phyloP scores from a whole-genome alignment of 345 rosid species.

The Eucalyptus polyanthemos region DNA sequence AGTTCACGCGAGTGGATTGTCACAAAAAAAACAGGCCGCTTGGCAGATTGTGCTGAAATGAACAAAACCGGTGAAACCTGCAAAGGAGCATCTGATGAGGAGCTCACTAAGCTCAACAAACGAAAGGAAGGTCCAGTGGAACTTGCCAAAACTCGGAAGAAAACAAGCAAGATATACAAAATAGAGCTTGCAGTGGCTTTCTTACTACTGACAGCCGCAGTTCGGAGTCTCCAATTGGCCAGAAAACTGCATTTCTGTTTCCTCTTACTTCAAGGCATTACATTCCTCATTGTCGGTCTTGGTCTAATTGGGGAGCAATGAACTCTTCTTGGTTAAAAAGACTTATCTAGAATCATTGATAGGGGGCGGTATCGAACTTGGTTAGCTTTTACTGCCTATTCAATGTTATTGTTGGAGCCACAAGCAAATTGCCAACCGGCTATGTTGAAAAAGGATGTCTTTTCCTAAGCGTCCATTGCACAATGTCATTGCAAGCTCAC shows the following conservation, averaged over 20 bases:
- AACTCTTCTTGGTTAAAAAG: not conserved
- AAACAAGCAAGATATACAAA: not conserved
- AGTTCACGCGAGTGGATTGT: slow-evolving; percentile 1
- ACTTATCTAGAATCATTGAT: not conserved
- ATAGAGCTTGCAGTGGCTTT: not conserved
- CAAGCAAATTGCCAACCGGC: not conserved
- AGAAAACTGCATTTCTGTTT: not conserved
- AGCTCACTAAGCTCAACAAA: not conserved
- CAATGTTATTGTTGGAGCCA: not conserved
- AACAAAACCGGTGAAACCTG: not conserved
- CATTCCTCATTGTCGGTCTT: slow-evolving; percentile 2
- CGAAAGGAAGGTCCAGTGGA: not conserved
- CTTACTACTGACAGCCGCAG: not conserved
- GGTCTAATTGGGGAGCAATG: not conserved
- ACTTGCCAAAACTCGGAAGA: not conserved
- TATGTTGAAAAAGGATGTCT: not conserved
- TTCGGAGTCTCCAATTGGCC: not conserved
- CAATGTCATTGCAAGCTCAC: not conserved
- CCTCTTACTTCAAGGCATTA: not conserved
- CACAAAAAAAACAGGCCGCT: not conserved
- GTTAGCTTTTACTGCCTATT: not conserved
- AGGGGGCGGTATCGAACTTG: not conserved
- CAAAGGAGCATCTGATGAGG: not conserved
- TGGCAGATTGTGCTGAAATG: not conserved
- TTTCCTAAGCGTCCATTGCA: not conserved